Evolutionary conservation across 495 filamentous ascomycete species (phyloP).

Genomic region (Talaromyces thailandensis): DNA sequence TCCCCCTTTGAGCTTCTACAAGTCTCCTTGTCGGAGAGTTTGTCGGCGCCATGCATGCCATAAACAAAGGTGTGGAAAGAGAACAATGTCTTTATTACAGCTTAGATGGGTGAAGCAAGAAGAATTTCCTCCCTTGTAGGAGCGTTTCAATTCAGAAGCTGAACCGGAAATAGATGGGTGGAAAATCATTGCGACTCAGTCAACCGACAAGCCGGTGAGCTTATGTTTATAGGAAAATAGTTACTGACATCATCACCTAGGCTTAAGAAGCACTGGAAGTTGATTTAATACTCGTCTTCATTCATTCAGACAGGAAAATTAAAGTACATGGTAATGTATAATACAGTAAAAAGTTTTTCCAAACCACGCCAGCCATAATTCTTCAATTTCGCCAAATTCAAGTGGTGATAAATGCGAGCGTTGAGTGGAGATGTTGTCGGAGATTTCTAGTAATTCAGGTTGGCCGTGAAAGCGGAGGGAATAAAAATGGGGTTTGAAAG

Average conservation of each 20-base stretch:
- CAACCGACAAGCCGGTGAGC: too few relatives aligned
- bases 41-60: background rate
- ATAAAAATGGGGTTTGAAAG: background rate
- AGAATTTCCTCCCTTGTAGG: too few relatives aligned
- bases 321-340: constrained; percentile 6
- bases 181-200: too few relatives aligned
- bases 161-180: too few relatives aligned
- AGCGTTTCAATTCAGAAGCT: too few relatives aligned
- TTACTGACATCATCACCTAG: too few relatives aligned
- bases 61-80: background rate
- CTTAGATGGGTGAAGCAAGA: background rate
- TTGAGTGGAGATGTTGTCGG: constrained; percentile 6
- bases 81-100: background rate
- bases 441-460: background rate
- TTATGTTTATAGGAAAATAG: too few relatives aligned
- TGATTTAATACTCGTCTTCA: background rate
- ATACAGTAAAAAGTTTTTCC: background rate
- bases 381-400: background rate
- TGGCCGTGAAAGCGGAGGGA: constrained; percentile 1
- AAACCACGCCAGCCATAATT: background rate
- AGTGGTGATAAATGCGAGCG: background rate
- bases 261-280: background rate
- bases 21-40: background rate
- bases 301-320: background rate
- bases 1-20: background rate